phyloP scores from a whole-genome alignment of 257 asterid genomes.

The Oldenlandia corymbosa region DNA sequence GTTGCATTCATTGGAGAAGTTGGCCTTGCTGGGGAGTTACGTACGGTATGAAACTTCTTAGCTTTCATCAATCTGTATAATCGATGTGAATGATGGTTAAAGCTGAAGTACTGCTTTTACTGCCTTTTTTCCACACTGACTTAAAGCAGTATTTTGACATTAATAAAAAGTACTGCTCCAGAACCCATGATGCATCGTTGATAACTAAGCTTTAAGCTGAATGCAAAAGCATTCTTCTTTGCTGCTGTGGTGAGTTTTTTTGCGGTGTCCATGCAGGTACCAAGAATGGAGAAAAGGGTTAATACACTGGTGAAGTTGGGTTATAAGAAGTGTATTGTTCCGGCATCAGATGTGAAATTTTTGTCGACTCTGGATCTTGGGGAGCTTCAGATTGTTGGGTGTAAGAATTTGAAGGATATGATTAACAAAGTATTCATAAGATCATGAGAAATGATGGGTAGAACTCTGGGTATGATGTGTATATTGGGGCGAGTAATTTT shows the following conservation, averaged over 20 bases:
- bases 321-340: conserved; percentile 68
- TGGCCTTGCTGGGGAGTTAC: conserved; percentile 92
- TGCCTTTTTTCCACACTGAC: too few relatives aligned
- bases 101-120: too few relatives aligned
- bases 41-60: conserved; percentile 69
- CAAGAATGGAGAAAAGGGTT: conserved; percentile 78
- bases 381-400: conserved; percentile 62
- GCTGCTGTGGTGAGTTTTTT: too few relatives aligned
- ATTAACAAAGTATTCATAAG: conserved; percentile 55
- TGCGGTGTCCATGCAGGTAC: conserved; percentile 38
- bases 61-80: neutral
- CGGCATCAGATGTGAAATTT: conserved; percentile 50
- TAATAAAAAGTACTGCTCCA: too few relatives aligned
- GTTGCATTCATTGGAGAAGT: conserved; percentile 84
- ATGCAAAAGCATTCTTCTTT: too few relatives aligned
- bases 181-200: too few relatives aligned
- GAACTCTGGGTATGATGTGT: neutral
- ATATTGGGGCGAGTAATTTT: too few relatives aligned
- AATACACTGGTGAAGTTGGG: conserved; percentile 75
- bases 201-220: too few relatives aligned
- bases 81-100: neutral
- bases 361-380: conserved; percentile 32
- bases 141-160: too few relatives aligned
- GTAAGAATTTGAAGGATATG: conserved; percentile 81
- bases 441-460: conserved; percentile 12